Evolutionary conservation across 371 early-diverging fungal species (phyloP), one percentile per base, ranked within the genome.

Genomic region (Rhizopus arrhizus): DNA sequence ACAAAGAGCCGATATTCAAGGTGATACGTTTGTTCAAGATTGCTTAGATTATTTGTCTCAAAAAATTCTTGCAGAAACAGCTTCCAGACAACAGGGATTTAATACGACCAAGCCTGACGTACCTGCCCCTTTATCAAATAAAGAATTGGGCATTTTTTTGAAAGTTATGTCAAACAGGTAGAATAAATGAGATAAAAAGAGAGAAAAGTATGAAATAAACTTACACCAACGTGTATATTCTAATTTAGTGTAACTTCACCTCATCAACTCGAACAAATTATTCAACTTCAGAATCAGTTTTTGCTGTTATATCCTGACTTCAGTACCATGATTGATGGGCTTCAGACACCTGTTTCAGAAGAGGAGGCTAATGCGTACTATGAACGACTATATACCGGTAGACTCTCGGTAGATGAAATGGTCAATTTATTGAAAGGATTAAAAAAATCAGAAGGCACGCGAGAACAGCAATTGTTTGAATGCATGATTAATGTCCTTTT

Each of bases 401-500:
- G 89, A 46, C 66, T 93, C 42, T 70, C 85, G 0, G 79, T 93
- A 32, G 80, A 83, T 2, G 82, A 85, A 42, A 82, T 94, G 66
- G 84, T 95, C 28, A 87, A 89, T 4, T 58, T 89, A n/a, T 70
- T 95, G 31, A 83, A 84, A 59, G 69, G 72, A 11, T 85, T 90
- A 51, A 89, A 87, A 61, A 74, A 72, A n/a, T 90, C 93, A 11
- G 47, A 75, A 15, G 79, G 81, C 45, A 58, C 75, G 13, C 76
- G 87, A 34, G 91, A 93, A 46, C 86, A 84, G 66, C 88, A 92
- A 35, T 77, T 91, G 10, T 94, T 83, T 72, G 83, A 81, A 12
- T 92, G 90, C 70, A 92, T 93, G 87, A 85, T 93, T 35, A 88
- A 89, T 66, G 88, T 87, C 48, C 78, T 94, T 7, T 89, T 98